Evolutionary conservation across 192 early-diverging fungal species (phyloP).

Genomic region (Gonapodya prolifera): DNA sequence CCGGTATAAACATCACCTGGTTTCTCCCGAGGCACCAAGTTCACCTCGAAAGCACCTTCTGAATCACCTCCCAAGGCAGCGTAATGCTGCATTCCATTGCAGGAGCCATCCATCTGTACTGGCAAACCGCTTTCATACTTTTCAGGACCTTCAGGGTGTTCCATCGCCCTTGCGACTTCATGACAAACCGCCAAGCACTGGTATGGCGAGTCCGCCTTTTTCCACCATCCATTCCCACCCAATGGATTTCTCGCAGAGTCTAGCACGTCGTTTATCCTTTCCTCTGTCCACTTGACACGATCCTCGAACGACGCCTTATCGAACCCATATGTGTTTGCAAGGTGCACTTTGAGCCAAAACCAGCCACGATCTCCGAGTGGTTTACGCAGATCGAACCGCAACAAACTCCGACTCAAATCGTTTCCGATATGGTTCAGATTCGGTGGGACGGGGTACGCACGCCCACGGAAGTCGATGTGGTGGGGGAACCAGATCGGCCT

Average conservation of each 20-base stretch:
- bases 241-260: constrained; percentile 77
- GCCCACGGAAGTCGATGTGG: constrained; percentile 93
- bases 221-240: constrained; percentile 72
- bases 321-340: constrained; percentile 80
- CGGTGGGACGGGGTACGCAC: constrained; percentile 92
- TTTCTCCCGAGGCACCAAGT: constrained; percentile 64
- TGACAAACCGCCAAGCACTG: constrained; percentile 84
- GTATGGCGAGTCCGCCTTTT: constrained; percentile 81
- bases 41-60: constrained; percentile 77
- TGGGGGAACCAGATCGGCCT: constrained; percentile 93
- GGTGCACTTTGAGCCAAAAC: constrained; percentile 89
- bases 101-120: constrained; percentile 94
- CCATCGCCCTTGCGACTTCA: constrained; percentile 62
- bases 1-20: constrained; percentile 90
- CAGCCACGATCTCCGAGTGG: constrained; percentile 67
- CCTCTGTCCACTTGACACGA: constrained; percentile 57
- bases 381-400: constrained; percentile 70
- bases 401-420: constrained; percentile 86
- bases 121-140: constrained; percentile 61
- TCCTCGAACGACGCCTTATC: constrained; percentile 80
- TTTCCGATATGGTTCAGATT: constrained; percentile 93
- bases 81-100: constrained; percentile 97
- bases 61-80: constrained; percentile 89
- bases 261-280: constrained; percentile 63
- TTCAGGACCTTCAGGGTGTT: constrained; percentile 51